Base-by-base conservation (phyloP, 2,329 filamentous ascomycete species). In the Coniochaeta sp. region DNA sequence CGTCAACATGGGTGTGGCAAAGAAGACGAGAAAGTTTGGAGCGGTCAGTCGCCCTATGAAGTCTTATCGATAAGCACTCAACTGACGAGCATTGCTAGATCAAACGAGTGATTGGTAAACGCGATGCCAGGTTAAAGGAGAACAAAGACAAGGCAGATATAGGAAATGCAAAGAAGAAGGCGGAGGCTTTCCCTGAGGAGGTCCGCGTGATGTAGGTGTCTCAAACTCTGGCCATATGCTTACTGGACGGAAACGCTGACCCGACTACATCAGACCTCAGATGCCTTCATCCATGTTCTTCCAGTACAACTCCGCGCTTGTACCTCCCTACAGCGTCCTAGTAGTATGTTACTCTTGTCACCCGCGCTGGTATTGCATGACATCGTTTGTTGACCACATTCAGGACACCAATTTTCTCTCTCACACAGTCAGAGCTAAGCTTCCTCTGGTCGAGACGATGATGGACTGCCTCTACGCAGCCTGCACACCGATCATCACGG, bases 391-490 rank as follows among this genome's bases (percentile, higher is more conserved):
- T 58, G 7, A 58, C 33, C 63, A 55, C 24, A 2, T 36, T 19
- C 26, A 64, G 63, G 66, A 96, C 73, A 93, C 91, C 73, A 96
- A 96, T 72, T 96, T 96, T 71, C 82, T 96, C 64, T 91, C 87
- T 43, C 92, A 96, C 74, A 95, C 92, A 0, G 90, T 98, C 1
- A 90, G 93, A 74, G 86, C 89, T 66, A 98, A 99, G 77, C 84
- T 98, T 22, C 91, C 93, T 36, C 79, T 98, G 14, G 82, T 96
- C 22, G 88, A 93, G 62, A 87, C 89, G 3, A 90, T 93, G 79
- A 96, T 97, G 91, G 92, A 97, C 73, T 89, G 90, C 59, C 82
- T 99, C 5, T 96, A 93, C 72, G 93, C 93, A 19, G 96, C 96
- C 69, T 95, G 90, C 72, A 91, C 87, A 24, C 91, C 92, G 19